These are phyloP conservation scores for Agaricales sp. DNA, from an alignment of 1,284 basidiomycete species.

Conservation along the genomic window DNA sequence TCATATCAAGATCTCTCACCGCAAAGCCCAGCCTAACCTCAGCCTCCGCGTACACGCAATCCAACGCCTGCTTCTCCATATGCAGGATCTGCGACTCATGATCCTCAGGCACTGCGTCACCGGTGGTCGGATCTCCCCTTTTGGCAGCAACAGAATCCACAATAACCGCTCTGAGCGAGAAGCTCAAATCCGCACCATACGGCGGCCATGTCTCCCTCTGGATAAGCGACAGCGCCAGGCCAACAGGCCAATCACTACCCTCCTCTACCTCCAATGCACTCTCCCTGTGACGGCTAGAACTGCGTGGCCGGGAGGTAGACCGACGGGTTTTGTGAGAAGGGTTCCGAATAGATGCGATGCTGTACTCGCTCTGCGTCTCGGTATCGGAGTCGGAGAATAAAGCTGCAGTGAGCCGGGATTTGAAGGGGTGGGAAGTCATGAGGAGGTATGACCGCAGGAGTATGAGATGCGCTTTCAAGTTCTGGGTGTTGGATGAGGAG, in stretches of 20 bases:
- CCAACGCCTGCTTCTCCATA: conserved; percentile 13
- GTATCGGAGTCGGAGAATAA: conserved; percentile 60
- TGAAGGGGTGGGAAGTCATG: conserved; percentile 56
- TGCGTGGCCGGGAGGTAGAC: conserved; percentile 14
- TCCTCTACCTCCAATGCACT: too few relatives aligned
- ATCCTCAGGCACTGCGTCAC: conserved; percentile 15
- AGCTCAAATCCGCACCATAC: conserved; percentile 73
- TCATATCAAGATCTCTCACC: conserved; percentile 58
- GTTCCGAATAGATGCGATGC: conserved; percentile 23
- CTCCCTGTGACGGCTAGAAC: too few relatives aligned
- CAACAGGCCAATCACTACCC: conserved; percentile 50
- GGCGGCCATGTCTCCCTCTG: conserved; percentile 76
- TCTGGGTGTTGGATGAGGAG: conserved; percentile 39
- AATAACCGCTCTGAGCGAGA: conserved; percentile 70
- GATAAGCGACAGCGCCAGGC: conserved; percentile 60
- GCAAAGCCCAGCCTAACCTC: conserved; percentile 78
- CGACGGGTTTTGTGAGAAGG: conserved; percentile 20
- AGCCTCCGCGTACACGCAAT: conserved; percentile 45
- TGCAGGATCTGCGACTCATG: conserved; percentile 13
- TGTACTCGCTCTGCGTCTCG: conserved; percentile 17
- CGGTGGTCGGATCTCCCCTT: neutral
- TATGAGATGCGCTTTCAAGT: conserved; percentile 50
- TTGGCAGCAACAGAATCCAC: conserved; percentile 57
- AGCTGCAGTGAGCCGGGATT: conserved; percentile 47
- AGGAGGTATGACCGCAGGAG: conserved; percentile 64